Percentiles rank a stretch among this genome's conserved stretches.
Evolutionary conservation across 495 filamentous ascomycete genomes (phyloP).

Genomic region (Bacidia rubella): DNA sequence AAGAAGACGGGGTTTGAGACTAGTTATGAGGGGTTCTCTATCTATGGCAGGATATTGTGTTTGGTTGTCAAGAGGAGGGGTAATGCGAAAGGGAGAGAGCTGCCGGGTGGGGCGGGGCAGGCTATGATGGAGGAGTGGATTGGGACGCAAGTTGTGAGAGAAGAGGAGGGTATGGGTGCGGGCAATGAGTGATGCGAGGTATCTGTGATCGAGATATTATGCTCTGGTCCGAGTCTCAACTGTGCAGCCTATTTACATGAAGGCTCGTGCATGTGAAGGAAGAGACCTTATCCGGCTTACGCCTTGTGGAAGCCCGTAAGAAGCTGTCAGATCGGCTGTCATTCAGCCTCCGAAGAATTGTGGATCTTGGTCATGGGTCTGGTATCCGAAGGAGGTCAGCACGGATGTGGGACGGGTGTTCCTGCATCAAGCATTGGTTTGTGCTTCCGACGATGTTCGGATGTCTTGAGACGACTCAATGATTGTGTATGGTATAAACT

Average conservation of each 20-base stretch:
- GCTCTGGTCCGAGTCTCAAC: too few species aligned
- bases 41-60: conserved; percentile 84
- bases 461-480: too few species aligned
- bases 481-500: background rate
- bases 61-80: conserved; percentile 71
- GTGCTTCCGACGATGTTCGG: too few species aligned
- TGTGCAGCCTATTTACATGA: too few species aligned
- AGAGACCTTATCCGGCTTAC: background rate
- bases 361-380: background rate
- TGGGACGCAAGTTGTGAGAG: conserved; percentile 25
- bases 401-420: background rate
- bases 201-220: background rate
- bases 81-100: conserved; percentile 22
- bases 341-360: background rate
- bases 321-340: background rate
- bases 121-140: conserved; percentile 94
- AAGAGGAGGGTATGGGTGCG: conserved; percentile 35
- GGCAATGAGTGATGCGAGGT: conserved; percentile 8
- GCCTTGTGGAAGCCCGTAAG: background rate
- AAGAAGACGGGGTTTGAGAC: conserved; percentile 79
- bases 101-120: conserved; percentile 37
- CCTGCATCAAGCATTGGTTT: background rate
- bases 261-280: too few species aligned
- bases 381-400: background rate
- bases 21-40: conserved; percentile 86